Evolutionary conservation across 441 rosid species (phyloP), one percentile per base, ranked within the genome.

Genomic region (Gossypium schwendimanii): DNA sequence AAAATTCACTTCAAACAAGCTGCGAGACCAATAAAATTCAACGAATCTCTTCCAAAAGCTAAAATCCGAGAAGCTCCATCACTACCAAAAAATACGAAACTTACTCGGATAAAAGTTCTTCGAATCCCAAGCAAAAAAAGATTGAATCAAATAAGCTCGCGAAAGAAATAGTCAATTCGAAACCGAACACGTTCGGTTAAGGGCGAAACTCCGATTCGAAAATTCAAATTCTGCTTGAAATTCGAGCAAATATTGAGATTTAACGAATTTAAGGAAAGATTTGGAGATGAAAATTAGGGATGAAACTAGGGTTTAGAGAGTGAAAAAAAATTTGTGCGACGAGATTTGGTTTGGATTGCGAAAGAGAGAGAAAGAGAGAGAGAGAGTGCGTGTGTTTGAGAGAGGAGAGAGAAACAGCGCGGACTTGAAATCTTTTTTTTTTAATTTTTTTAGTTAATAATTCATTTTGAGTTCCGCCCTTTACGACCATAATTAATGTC

Each of bases 341-440:
- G 4, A 17, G 17, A 52, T 52, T 52, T 28, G 71, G 45, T 52
- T 52, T 52, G 71, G 60, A 50, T 45, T 71, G 76, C 61, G 70
- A 75, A 24, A 20, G 60, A 76, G 58, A 31, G 62, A 73, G 61
- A 36, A 6, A 36, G 41, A 6, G 39, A 31, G 33, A 31, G 26
- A 76, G 58, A 31, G 62, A 65, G 31, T 10, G 66, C 26, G 66
- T 26, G 67, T 59, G 55, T 70, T 57, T 39, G 53, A 71, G 68
- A 41, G 36, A 74, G 60, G 72, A 73, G 76, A 73, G 80, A 73
- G 81, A 65, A 60, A 45, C 76, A 71, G 71, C 55, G 62, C 86
- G 97, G 92, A 86, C 89, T 81, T 83, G 84, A 91, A 84, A 79
- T 49, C 67, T 5, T 33, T 71, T 68, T 18, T 81, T 26, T 80